A percentile compares a stretch with the other conserved stretches of the same genome.
These are phyloP conservation scores for Amanita thiersii DNA, from an alignment of 768 basidiomycete genomes.

Conservation along the genomic window DNA sequence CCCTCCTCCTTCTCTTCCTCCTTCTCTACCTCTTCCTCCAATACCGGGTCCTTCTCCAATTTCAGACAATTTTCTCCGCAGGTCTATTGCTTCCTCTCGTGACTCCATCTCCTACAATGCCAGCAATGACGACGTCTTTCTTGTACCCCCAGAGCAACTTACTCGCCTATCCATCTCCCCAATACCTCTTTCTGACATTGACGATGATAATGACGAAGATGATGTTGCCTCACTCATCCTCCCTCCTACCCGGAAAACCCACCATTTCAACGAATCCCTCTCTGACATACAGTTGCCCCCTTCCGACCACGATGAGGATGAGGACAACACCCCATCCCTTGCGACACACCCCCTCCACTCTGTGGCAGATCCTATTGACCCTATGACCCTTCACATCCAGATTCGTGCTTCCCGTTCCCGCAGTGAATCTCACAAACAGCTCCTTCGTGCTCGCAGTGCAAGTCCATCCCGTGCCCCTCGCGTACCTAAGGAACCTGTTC, in stretches of 20 bases:
- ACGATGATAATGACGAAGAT: conserved; percentile 16
- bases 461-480: conserved; percentile 5
- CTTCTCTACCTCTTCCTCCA: conserved; percentile 42
- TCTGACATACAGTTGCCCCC: conserved; percentile 29
- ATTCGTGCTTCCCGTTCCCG: conserved; percentile 15
- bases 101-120: conserved; percentile 9
- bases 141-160: background rate
- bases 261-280: conserved; percentile 25
- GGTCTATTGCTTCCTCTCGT: conserved; percentile 14
- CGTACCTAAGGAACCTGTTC: background rate
- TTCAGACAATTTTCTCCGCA: conserved; percentile 30
- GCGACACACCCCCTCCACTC: conserved; percentile 11
- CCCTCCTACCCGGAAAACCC: conserved; percentile 10
- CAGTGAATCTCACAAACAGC: conserved; percentile 18
- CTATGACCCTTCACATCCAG: conserved; percentile 15
- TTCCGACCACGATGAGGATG: conserved; percentile 17
- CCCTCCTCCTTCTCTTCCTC: conserved; percentile 21
- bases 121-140: background rate
- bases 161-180: conserved; percentile 18
- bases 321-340: conserved; percentile 11
- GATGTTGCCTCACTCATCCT: conserved; percentile 8
- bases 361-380: conserved; percentile 24
- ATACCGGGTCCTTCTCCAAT: conserved; percentile 56
- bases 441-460: conserved; percentile 11
- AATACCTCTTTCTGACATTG: conserved; percentile 20